A percentile compares a stretch with the other conserved stretches of the same genome.
These are phyloP conservation scores for Alternaria hordeiaustralica DNA, from an alignment of 2,329 filamentous ascomycete genomes.

Conservation along the genomic window DNA sequence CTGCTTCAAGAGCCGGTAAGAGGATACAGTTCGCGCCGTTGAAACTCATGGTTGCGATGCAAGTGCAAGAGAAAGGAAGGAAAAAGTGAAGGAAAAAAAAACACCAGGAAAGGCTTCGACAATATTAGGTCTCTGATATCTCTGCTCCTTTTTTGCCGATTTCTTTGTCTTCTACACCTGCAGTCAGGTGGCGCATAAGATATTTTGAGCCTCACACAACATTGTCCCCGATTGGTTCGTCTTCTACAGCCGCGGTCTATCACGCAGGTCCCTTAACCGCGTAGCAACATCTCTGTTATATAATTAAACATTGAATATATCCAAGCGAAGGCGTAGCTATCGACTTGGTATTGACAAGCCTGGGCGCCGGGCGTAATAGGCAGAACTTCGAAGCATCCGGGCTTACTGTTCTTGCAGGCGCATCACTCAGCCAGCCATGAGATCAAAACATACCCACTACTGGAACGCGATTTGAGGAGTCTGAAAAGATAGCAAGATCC, in stretches of 20 bases:
- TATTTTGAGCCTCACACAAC: neutral
- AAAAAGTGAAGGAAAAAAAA: neutral
- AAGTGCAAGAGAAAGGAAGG: constrained; percentile 25
- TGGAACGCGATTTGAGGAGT: neutral
- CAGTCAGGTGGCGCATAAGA: neutral
- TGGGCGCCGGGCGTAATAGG: neutral
- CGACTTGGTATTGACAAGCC: neutral
- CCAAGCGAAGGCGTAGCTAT: neutral
- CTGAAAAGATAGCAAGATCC: neutral
- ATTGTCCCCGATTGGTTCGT: neutral
- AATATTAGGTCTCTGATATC: neutral
- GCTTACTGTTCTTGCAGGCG: neutral
- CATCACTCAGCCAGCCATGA: neutral
- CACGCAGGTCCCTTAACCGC: neutral
- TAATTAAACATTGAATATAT: neutral
- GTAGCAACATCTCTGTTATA: neutral
- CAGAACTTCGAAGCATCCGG: neutral
- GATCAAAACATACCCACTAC: neutral
- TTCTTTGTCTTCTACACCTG: neutral
- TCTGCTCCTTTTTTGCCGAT: neutral
- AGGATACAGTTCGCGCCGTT: constrained; percentile 20
- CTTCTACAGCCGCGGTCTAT: neutral
- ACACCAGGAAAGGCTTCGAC: neutral
- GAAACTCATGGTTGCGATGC: constrained; percentile 19
- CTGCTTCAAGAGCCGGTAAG: constrained; percentile 26